Base-by-base conservation (phyloP, 768 basidiomycete species). In the Lyophyllum shimeji region DNA sequence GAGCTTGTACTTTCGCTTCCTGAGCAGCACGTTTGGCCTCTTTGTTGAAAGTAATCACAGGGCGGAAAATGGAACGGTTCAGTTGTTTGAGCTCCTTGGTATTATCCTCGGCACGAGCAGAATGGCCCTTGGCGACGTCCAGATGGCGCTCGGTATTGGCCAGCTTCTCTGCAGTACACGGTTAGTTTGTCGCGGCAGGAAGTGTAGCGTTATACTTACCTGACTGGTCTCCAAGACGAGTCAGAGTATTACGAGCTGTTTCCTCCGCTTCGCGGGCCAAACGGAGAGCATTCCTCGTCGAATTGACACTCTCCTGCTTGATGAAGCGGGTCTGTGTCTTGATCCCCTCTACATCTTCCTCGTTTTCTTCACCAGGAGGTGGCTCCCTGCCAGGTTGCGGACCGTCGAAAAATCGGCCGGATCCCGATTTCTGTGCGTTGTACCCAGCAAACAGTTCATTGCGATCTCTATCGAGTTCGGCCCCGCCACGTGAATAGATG, bases 251-350 rank as follows among this genome's bases (percentile, higher is more conserved):
- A 43, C 90, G 77, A 34, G 91, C 96, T 15, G 93, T 96, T 69
- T 98, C 96, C 71, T 98, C 96, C 0, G 96, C 94, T 71, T 98
- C 95, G n/a, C 88, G 80, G 37, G 95, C 96, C 66, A 98, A 79
- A 43, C 93, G 82, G 51, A 99, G 78, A 9, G 96, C 95, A 71
- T 98, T 98, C 64, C 95, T 78, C 1, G 93, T 90, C 13, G 90
- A 89, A 51, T 85, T 86, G 46, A 95, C 87, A 67, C 86, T 89
- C 63, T 98, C 95, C 72, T 98, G 94, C 74, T 99, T 98, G 60
- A 90, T 68, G 65, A 82, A 90, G 54, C 86, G 82, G 57, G 90
- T 93, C 72, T 95, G 87, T 64, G 91, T 84, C 74, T 96, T 98
- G 74, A 99, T 97, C 20, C 88, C 93, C 74, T 98, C 96, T 7